Conservation (phyloP, 73 alveolate species). For the Vitrella brassicaformis region DNA sequence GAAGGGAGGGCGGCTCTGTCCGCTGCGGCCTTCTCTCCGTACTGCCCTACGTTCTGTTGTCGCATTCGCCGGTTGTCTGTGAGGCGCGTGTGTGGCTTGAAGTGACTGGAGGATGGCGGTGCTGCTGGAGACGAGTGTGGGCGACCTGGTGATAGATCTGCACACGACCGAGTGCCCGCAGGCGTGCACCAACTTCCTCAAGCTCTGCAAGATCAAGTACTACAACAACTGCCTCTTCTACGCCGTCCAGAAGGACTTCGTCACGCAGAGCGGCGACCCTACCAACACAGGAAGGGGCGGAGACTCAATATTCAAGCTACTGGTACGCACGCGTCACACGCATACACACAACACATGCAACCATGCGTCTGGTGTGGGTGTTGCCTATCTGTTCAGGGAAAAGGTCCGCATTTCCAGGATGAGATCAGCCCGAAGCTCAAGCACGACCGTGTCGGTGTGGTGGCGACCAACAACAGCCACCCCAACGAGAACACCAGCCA, state of each 20-base stretch:
- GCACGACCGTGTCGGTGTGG: constrained; percentile 35
- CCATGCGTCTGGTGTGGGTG: too few relatives aligned
- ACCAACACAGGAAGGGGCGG: constrained; percentile 61
- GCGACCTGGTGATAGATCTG: constrained; percentile 87
- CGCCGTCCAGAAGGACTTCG: constrained; percentile 56
- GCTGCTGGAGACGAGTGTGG: constrained; percentile 84
- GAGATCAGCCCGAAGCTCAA: constrained; percentile 64
- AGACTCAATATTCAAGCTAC: constrained; percentile 48
- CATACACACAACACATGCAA: too few relatives aligned
- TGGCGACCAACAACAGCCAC: constrained; percentile 34
- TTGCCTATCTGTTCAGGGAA: too few relatives aligned
- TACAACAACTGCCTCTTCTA: constrained; percentile 78
- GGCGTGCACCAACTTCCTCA: constrained; percentile 77
- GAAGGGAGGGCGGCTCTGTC: too few relatives aligned
- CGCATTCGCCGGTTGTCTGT: too few relatives aligned
- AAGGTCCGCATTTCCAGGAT: constrained; percentile 62
- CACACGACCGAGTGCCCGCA: constrained; percentile 70
- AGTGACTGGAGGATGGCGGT: constrained; percentile 67
- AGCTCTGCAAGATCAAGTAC: constrained; percentile 87
- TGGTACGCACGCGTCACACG: constrained; percentile 8
- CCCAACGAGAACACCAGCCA: constrained; percentile 47
- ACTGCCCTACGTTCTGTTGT: too few relatives aligned
- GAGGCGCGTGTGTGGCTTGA: too few relatives aligned
- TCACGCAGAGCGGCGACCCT: constrained; percentile 72
- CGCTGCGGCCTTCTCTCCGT: too few relatives aligned